These are phyloP conservation scores for Aspergillus leporis DNA, from an alignment of 495 filamentous ascomycete species.

Conservation along the genomic window DNA sequence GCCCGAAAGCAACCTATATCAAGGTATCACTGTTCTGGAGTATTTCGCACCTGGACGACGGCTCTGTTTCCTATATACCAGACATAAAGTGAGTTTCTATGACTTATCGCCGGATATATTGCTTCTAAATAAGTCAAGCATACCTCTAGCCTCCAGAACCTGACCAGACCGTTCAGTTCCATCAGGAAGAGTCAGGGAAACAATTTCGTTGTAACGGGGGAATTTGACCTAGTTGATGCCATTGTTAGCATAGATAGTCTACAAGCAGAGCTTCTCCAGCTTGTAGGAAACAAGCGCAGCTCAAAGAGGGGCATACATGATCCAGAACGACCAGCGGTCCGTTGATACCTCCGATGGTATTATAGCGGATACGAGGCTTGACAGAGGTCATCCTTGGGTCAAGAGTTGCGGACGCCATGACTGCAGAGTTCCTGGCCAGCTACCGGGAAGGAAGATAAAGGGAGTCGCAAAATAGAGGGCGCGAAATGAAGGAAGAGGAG, in stretches of 20 bases:
- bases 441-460: conserved; percentile 12
- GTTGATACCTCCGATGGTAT: conserved; percentile 97
- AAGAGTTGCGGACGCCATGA: conserved; percentile 59
- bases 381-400: conserved; percentile 83
- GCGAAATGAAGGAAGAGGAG: conserved; percentile 18
- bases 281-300: not conserved
- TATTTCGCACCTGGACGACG: conserved; percentile 73
- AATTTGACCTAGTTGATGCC: conserved; percentile 76
- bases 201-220: conserved; percentile 96
- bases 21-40: not conserved
- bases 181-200: conserved; percentile 92
- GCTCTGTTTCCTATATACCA: conserved; percentile 72
- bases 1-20: conserved; percentile 9
- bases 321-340: conserved; percentile 96
- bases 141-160: conserved; percentile 95
- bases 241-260: not conserved
- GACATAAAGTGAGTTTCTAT: conserved; percentile 15
- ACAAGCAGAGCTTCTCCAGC: not conserved
- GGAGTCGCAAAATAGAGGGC: conserved; percentile 16
- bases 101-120: not conserved
- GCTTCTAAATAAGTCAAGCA: conserved; percentile 13
- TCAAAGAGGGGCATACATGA: conserved; percentile 59
- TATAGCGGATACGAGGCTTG: conserved; percentile 88
- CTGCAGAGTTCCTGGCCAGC: conserved; percentile 28
- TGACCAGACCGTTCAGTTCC: conserved; percentile 91